Conservation (phyloP, 2,329 filamentous ascomycete genomes). For the Diplodia intermedia region DNA sequence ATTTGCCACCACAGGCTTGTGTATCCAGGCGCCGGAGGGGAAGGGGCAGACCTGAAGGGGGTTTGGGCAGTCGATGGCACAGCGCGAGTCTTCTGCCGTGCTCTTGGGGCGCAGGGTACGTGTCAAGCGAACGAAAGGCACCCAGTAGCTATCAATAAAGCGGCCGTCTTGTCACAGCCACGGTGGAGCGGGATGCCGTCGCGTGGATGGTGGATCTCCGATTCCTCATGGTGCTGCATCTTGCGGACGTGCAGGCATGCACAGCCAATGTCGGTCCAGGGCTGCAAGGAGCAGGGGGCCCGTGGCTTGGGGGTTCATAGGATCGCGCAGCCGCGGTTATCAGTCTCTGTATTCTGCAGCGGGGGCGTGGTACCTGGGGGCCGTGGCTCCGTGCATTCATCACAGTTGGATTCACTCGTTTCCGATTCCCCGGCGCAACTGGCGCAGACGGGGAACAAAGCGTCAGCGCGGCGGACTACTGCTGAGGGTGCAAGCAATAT, state of each 20-base stretch:
- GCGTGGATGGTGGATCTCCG: conserved; percentile 27
- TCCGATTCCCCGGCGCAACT: conserved; percentile 24
- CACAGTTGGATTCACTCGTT: conserved; percentile 9
- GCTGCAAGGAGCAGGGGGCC: conserved; percentile 27
- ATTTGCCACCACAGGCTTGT: conserved; percentile 15
- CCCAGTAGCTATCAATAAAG: conserved; percentile 19
- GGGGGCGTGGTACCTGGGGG: conserved; percentile 22
- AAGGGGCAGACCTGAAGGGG: conserved; percentile 6
- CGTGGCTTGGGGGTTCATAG: conserved; percentile 9
- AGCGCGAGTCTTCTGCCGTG: conserved; percentile 18
- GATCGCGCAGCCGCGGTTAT: conserved; percentile 21
- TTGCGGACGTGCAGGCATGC: conserved; percentile 17
- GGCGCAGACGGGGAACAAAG: conserved; percentile 6
- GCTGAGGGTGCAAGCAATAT: conserved; percentile 25
- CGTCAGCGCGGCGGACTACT: conserved; percentile 9
- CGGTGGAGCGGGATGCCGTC: conserved; percentile 9
- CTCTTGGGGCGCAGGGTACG: conserved; percentile 2
- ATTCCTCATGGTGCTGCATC: conserved; percentile 25
- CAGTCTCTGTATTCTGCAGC: conserved; percentile 12
- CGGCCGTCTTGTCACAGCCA: conserved; percentile 19
- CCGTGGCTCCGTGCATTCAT: conserved; percentile 10
- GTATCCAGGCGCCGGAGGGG: background rate
- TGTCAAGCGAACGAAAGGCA: background rate
- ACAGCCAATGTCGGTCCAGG: conserved; percentile 16
- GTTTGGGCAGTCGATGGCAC: conserved; percentile 10